phyloP scores from a whole-genome alignment of 2,329 filamentous ascomycete genomes.

The Pestalotiopsis sp. region DNA sequence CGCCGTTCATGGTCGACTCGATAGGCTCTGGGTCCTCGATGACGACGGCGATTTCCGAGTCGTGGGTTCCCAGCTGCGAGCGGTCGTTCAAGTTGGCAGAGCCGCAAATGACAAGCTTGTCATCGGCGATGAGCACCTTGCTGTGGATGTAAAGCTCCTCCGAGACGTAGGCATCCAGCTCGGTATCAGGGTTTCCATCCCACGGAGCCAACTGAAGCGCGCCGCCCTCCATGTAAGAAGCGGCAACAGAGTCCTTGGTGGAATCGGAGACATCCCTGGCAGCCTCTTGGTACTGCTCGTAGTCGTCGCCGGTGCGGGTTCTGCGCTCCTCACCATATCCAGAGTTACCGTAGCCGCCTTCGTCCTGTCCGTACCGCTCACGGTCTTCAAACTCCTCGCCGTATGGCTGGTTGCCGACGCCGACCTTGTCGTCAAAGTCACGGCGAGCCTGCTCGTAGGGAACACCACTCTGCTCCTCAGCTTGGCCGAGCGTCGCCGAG shows the following conservation, averaged over 20 bases:
- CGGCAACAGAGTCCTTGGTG: conserved; percentile 75
- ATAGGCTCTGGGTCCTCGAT: conserved; percentile 78
- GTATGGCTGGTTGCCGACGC: conserved; percentile 32
- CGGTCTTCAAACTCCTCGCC: conserved; percentile 28
- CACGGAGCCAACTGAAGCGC: conserved; percentile 65
- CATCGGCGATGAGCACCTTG: conserved; percentile 88
- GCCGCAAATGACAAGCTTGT: conserved; percentile 81
- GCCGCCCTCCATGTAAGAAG: conserved; percentile 83
- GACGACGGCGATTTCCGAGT: conserved; percentile 87
- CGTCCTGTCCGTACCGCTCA: conserved; percentile 18
- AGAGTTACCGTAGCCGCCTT: conserved; percentile 7
- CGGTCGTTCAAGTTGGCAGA: conserved; percentile 93
- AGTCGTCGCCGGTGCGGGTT: conserved; percentile 42
- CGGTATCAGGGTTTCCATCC: conserved; percentile 55
- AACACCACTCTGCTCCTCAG: conserved; percentile 66
- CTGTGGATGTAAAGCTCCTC: conserved; percentile 77
- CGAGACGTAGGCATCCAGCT: conserved; percentile 63
- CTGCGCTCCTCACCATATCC: conserved; percentile 37
- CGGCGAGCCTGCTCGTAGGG: conserved; percentile 67
- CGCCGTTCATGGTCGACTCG: conserved; percentile 73
- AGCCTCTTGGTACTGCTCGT: conserved; percentile 73
- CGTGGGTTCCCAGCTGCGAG: conserved; percentile 80
- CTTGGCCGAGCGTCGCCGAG: conserved; percentile 60
- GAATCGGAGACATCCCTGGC: conserved; percentile 56
- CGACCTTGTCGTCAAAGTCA: conserved; percentile 53